Evolutionary conservation across 768 basidiomycete genomes (phyloP).

Genomic region (Panellus pusillus): DNA sequence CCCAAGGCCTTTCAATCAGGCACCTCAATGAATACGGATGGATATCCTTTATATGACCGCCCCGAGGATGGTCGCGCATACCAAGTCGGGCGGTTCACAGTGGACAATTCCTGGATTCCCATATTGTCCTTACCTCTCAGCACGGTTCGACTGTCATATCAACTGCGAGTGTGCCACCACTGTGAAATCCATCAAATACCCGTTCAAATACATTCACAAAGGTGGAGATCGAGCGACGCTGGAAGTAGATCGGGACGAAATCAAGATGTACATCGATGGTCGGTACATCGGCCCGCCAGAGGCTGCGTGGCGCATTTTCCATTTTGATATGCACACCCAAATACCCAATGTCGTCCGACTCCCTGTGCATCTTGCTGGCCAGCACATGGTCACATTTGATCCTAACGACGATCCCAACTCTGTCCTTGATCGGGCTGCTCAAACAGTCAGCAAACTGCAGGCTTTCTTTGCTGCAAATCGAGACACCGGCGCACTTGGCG

Average conservation of each 20-base stretch:
- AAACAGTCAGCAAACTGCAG: slow-evolving; percentile 20
- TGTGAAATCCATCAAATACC: slow-evolving; percentile 24
- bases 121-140: slow-evolving; percentile 21
- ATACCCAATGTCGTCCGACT: slow-evolving; percentile 40
- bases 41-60: slow-evolving; percentile 10
- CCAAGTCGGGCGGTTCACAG: not conserved
- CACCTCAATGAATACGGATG: slow-evolving; percentile 8
- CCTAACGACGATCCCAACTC: slow-evolving; percentile 24
- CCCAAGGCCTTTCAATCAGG: slow-evolving; percentile 9
- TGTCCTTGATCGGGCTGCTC: slow-evolving; percentile 13
- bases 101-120: slow-evolving; percentile 27
- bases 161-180: slow-evolving; percentile 38
- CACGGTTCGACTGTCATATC: slow-evolving; percentile 30
- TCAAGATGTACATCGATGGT: slow-evolving; percentile 1
- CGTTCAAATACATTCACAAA: slow-evolving; percentile 2
- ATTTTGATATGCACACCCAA: slow-evolving; percentile 34
- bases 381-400: slow-evolving; percentile 40
- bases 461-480: slow-evolving; percentile 31
- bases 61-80: slow-evolving; percentile 4
- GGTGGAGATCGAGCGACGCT: slow-evolving; percentile 6
- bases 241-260: slow-evolving; percentile 18
- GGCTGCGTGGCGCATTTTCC: slow-evolving; percentile 35
- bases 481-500: slow-evolving; percentile 16
- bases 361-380: slow-evolving; percentile 41
- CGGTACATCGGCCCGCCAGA: slow-evolving; percentile 36